Evolutionary conservation across 2,329 filamentous ascomycete species (phyloP), one percentile per base, ranked within the genome.

Genomic region (Epichloe uncinata): DNA sequence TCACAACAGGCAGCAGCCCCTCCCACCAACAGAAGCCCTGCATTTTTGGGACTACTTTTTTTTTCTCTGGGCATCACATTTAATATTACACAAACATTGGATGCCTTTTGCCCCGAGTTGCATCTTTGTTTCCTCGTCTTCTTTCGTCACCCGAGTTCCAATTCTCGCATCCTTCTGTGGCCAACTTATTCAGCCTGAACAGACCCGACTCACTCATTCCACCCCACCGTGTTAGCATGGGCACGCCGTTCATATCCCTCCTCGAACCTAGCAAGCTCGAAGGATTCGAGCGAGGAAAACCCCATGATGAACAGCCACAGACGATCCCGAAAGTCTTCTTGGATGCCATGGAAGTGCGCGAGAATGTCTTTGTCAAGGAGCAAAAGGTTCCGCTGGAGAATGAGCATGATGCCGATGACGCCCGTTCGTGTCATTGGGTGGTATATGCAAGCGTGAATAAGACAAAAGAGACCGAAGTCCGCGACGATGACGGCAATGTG

Each of bases 391-490:
- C 77, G 0, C 65, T 80, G 1, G 79, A 84, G 37, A 78, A 81
- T 55, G 90, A 97, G 65, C 75, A 87, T 56, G 91, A 96, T 69
- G 69, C 74, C 1, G 88, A 96, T 62, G 91, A 97, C 64, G 57
- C 75, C 1, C 78, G 86, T 36, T 83, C 81, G 57, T 91, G 83
- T 68, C 89, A 96, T 66, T 95, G 87, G 85, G 83, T 95, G 33
- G 73, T 83, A n/a, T 95, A 95, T 66, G 79, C 80, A 45, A 81
- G 75, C 15, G 73, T 84, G 50, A 75, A 75, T 49, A 70, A 66
- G 45, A 67, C 63, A 3, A 66, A 68, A 42, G 65, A 66, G 52
- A 61, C 63, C 5, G 72, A 74, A 61, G 57, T 69, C 42, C 68
- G 66, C 30, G 69, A 77, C 58, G 63, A 68, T 5, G 58, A 60